Evolutionary conservation across 2,329 filamentous ascomycete species (phyloP).

Genomic region (Fusarium fujikuroi): DNA sequence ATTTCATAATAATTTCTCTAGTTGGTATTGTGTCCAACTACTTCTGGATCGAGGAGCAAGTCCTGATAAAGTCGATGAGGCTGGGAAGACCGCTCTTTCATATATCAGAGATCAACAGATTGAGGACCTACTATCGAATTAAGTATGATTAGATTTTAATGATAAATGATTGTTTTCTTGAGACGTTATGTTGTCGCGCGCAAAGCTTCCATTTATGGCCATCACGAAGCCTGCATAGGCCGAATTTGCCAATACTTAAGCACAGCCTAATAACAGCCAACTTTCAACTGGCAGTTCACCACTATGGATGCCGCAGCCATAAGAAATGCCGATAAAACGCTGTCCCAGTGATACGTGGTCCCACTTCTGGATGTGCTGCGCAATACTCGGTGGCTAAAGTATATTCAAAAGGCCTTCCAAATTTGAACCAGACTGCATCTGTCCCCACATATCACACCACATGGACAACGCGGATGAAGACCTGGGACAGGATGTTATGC

Average conservation of each 20-base stretch:
- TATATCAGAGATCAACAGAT: accelerated
- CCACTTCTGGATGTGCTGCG: accelerated
- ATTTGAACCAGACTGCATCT: not conserved
- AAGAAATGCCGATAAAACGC: accelerated
- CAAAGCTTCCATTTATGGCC: accelerated
- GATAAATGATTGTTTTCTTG: too few relatives aligned
- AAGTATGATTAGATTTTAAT: too few relatives aligned
- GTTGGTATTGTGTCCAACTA: not conserved
- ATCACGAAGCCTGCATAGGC: not conserved
- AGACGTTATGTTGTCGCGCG: not conserved
- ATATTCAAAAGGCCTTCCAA: not conserved
- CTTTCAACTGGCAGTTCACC: accelerated
- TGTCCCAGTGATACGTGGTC: accelerated
- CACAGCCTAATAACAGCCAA: not conserved
- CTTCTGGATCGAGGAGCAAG: not conserved
- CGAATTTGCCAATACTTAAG: not conserved
- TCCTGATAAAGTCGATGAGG: not conserved
- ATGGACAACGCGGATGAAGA: not conserved
- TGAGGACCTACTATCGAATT: accelerated
- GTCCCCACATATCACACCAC: not conserved
- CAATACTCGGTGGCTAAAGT: accelerated
- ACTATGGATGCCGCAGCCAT: accelerated
- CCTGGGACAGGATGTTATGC: not conserved
- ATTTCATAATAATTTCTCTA: too few relatives aligned
- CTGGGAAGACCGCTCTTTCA: not conserved